Evolutionary conservation across 1,284 basidiomycete species (phyloP), one percentile per base, ranked within the genome.

Genomic region (Moesziomyces sp.): DNA sequence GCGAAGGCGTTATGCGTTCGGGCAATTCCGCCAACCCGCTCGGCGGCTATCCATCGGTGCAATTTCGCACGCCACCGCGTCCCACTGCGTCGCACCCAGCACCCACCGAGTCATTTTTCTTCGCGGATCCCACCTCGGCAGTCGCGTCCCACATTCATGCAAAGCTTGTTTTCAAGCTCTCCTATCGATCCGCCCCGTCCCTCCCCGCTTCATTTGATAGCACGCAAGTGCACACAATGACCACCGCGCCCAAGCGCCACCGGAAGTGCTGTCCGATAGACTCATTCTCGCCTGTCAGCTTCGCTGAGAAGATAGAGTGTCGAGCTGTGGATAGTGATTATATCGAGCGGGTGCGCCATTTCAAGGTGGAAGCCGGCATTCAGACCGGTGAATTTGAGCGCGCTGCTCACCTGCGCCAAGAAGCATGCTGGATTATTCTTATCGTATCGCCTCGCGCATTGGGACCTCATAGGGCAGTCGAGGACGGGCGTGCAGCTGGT

Each of bases 1-100:
- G 26, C 26, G 8, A n/a, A 34, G n/a, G 38, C 50, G 38, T 19
- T 34, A 23, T 38, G 18, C 28, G 11, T 5, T 34, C 59, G 60
- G 54, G 56, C 44, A 63, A 57, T 57, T 63, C 57, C 53, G 38
- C 54, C 54, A 34, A 34, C 30, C 30, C 2, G 30, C 30, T 34
- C 30, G 30, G 30, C 38, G 38, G 38, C 38, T 40, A 40, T 40
- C 18, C 38, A 40, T 40, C 38, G 38, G 38, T 40, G 38, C 13
- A 40, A 40, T 40, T n/a, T 40, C 38, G 38, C 38, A 40, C 38
- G 38, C 38, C 38, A 40, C 38, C 5, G 38, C 38, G 26, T 8
- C 26, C 38, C 38, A 40, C 38, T 8, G 38, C 38, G 26, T 8
- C 26, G 3, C 26, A 18, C 38, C 7, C 1, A 14, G 38, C 16